These are phyloP conservation scores for Phytophthora idaei DNA, from an alignment of 352 stramenopile genomes.

Conservation along the genomic window DNA sequence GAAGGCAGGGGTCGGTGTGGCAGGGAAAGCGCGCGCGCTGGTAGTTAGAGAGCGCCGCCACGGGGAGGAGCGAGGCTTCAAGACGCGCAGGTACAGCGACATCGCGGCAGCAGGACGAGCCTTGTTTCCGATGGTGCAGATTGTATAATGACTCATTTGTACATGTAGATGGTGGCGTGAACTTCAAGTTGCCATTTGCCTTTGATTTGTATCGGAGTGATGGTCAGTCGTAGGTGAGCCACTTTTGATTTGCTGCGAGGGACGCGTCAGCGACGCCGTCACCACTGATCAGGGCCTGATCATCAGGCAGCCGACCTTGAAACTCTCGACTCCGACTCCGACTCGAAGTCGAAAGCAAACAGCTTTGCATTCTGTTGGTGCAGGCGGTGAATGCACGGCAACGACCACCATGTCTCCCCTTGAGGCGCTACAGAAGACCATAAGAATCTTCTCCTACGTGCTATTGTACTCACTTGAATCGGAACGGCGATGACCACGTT, in stretches of 20 bases:
- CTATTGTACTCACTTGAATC: too few relatives aligned
- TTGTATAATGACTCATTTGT: slow-evolving; percentile 23
- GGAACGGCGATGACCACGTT: too few relatives aligned
- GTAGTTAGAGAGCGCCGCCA: slow-evolving; percentile 21
- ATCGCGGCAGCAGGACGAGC: slow-evolving; percentile 7
- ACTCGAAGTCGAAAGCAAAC: too few relatives aligned
- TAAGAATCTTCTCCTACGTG: too few relatives aligned
- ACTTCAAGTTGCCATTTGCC: slow-evolving; percentile 28
- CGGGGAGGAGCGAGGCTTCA: slow-evolving; percentile 13
- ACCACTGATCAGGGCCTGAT: slow-evolving; percentile 1
- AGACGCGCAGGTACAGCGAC: slow-evolving; percentile 5
- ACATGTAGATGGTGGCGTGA: neutral
- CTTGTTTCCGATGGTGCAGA: slow-evolving; percentile 41
- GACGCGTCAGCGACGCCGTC: slow-evolving; percentile 9
- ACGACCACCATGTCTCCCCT: too few relatives aligned
- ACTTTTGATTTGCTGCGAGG: slow-evolving; percentile 28
- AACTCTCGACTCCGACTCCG: too few relatives aligned
- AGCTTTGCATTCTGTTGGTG: too few relatives aligned
- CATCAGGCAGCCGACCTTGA: too few relatives aligned
- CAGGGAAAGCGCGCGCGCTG: slow-evolving; percentile 30
- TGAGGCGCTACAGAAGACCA: too few relatives aligned
- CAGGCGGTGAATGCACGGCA: too few relatives aligned
- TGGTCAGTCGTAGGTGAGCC: slow-evolving; percentile 7
- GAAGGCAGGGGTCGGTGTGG: slow-evolving; percentile 64
- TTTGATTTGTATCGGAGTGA: slow-evolving; percentile 24